Evolutionary conservation across 2,329 filamentous ascomycete species (phyloP), one percentile per base, ranked within the genome.

Genomic region (Monilinia polystroma): DNA sequence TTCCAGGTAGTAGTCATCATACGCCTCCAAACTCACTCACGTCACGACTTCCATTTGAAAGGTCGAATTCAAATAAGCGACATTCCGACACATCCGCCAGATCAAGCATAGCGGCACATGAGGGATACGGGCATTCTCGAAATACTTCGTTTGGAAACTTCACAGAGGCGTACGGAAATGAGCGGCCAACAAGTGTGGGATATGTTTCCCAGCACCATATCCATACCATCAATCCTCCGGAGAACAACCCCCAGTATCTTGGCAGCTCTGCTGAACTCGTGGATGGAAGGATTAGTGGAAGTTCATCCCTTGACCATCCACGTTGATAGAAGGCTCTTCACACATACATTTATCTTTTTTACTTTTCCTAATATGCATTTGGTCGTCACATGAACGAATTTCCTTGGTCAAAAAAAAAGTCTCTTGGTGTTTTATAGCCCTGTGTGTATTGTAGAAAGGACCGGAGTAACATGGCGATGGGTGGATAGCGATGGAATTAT

Each of bases 261-360:
- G 84, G 83, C 26, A 83, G 80, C 69, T 79, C 83, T 8, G 86
- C 85, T 1, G 86, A 88, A 75, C 77, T 88, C 20, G 80, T 88
- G 2, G 80, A 84, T 62, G 81, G 68, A 26, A 26, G 72, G 54
- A 49, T 67, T 58, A 74, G 70, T 16, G 35, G 70, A 4, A 67
- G 68, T 29, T 72, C 70, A 8, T 72, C 69, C 8, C 69, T 72
- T 60, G 72, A 75, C 16, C 45, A 71, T n/a, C 54, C 63, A 51
- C 62, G 67, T 60, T 60, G 58, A 60, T 51, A 4, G 14, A 35
- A 38, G 11, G 45, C 53, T 16, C 45, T 51, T 23, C 23, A 26
- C 45, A 35, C n/a, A 38, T 11, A 60, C 18, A 47, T 60, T 60
- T 65, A 68, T 47, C 70, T 18, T 41, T 56, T 60, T 52, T 35